Conservation (phyloP, 768 basidiomycete genomes). For the Kwoniella sp. region DNA sequence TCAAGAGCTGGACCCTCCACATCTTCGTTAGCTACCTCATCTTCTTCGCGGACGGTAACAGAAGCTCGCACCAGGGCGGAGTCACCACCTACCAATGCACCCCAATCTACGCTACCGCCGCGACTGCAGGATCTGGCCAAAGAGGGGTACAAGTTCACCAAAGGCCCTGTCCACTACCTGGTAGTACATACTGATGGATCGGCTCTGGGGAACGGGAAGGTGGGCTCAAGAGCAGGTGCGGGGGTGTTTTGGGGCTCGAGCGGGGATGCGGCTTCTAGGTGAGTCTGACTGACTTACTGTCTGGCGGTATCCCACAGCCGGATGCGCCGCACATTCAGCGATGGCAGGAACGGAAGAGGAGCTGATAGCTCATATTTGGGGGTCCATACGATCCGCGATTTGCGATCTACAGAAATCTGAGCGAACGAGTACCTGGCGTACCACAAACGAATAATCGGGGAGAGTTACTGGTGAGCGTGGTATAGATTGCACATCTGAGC, state of each 20-base stretch:
- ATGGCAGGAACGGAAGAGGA: neutral
- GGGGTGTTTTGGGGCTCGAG: slow-evolving; percentile 85
- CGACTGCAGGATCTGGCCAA: slow-evolving; percentile 16
- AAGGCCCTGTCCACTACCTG: slow-evolving; percentile 26
- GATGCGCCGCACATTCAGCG: too few species aligned
- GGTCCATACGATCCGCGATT: neutral
- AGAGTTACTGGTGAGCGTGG: slow-evolving; percentile 78
- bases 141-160: slow-evolving; percentile 41
- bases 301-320: too few species aligned
- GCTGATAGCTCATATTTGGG: slow-evolving; percentile 2
- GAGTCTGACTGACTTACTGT: slow-evolving; percentile 15
- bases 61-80: slow-evolving; percentile 24
- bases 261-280: slow-evolving; percentile 40
- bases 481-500: too few species aligned
- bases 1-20: neutral
- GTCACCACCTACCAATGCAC: slow-evolving; percentile 25
- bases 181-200: slow-evolving; percentile 87
- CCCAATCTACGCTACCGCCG: slow-evolving; percentile 17
- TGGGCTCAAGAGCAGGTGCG: slow-evolving; percentile 70
- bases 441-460: slow-evolving; percentile 63
- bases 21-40: too few species aligned
- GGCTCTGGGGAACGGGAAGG: slow-evolving; percentile 77
- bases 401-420: slow-evolving; percentile 69
- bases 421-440: slow-evolving; percentile 61
- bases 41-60: too few species aligned